Conservation (phyloP, 2,329 filamentous ascomycete genomes). For the Coleophoma cylindrospora region DNA sequence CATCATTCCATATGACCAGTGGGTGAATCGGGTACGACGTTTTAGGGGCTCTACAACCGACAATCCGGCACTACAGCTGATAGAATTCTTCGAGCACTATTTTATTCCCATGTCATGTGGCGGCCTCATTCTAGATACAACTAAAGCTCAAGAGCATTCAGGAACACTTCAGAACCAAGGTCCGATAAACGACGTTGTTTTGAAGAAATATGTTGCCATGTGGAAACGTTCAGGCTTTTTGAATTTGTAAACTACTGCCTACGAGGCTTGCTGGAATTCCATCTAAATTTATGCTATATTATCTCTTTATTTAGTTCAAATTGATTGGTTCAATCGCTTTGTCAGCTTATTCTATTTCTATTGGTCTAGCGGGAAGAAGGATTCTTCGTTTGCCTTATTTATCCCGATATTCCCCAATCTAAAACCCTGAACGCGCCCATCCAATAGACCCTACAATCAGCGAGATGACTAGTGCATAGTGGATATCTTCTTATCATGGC, state of each 20-base stretch:
- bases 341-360: too few species aligned
- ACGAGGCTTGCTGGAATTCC: too few species aligned
- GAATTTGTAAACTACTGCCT: neutral
- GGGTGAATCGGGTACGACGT: neutral
- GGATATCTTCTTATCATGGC: too few species aligned
- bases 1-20: neutral
- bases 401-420: too few species aligned
- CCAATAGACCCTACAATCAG: too few species aligned
- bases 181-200: neutral
- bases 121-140: neutral
- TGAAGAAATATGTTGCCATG: neutral
- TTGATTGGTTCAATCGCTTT: too few species aligned
- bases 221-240: neutral
- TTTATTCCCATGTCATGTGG: neutral
- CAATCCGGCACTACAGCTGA: neutral
- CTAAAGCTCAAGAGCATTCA: neutral
- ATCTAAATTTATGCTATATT: too few species aligned
- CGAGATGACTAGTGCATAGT: too few species aligned
- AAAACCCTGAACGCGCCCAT: too few species aligned
- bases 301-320: too few species aligned
- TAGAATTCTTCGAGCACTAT: neutral
- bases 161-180: neutral
- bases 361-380: too few species aligned
- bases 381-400: too few species aligned
- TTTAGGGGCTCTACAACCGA: neutral